Percentiles rank a stretch among this genome's conserved stretches.
These are phyloP conservation scores for Biancaea sappan DNA, from an alignment of 306 rosid species.

Conservation along the genomic window DNA sequence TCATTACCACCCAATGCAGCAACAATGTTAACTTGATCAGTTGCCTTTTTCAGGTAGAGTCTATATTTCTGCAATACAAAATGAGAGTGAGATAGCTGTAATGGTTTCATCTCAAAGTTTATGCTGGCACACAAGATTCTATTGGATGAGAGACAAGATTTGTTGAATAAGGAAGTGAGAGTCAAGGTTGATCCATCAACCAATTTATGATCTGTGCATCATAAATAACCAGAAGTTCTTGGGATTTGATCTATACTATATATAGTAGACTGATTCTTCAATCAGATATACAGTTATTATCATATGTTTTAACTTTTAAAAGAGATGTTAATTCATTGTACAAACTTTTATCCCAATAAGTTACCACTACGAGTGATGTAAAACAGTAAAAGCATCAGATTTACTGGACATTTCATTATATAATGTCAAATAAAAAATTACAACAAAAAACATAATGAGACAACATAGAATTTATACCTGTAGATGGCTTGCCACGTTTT, in stretches of 20 bases:
- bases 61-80: constrained; percentile 67
- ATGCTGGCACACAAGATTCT: not conserved
- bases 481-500: constrained; percentile 93
- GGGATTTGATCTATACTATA: not conserved
- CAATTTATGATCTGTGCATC: too few relatives aligned
- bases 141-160: not conserved
- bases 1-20: constrained; percentile 50
- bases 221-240: not conserved
- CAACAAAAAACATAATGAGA: not conserved
- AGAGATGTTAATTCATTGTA: too few relatives aligned
- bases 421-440: not conserved
- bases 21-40: constrained; percentile 48
- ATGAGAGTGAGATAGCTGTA: constrained; percentile 20
- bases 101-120: too few relatives aligned
- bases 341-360: not conserved
- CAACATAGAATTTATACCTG: constrained; percentile 52
- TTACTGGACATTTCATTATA: not conserved
- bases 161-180: not conserved
- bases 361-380: not conserved
- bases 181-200: not conserved
- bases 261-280: not conserved
- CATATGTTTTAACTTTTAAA: not conserved
- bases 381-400: not conserved
- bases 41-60: constrained; percentile 54
- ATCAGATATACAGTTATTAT: not conserved